Evolutionary conservation across 192 early-diverging fungal species (phyloP).

Genomic region (Coemansia sp.): DNA sequence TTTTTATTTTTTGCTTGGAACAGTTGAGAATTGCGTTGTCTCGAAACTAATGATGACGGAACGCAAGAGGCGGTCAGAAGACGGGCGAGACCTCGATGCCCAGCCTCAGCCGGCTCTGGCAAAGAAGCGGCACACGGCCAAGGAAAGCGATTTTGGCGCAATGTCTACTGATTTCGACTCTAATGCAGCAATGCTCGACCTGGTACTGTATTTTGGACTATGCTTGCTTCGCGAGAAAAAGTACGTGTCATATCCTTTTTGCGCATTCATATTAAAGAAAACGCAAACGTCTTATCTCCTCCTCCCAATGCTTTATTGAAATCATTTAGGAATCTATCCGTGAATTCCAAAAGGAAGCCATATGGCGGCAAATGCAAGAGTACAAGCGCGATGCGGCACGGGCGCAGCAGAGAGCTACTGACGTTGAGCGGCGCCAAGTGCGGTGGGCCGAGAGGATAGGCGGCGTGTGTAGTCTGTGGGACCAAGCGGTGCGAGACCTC

Average conservation of each 20-base stretch:
- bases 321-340: conserved; percentile 46
- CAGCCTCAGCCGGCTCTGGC: conserved; percentile 48
- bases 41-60: conserved; percentile 49
- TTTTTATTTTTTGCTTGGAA: neutral
- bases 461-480: conserved; percentile 56
- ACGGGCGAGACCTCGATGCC: conserved; percentile 43
- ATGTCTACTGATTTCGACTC: conserved; percentile 49
- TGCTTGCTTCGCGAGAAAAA: neutral
- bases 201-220: conserved; percentile 34
- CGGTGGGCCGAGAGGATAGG: conserved; percentile 50
- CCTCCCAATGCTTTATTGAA: neutral
- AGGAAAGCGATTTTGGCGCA: conserved; percentile 38
- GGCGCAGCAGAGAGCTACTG: conserved; percentile 48
- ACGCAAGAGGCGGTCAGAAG: conserved; percentile 55
- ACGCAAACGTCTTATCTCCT: neutral
- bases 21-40: neutral
- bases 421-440: conserved; percentile 54
- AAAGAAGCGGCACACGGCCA: conserved; percentile 54
- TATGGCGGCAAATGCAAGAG: conserved; percentile 69
- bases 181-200: conserved; percentile 46
- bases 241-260: neutral
- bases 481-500: conserved; percentile 46
- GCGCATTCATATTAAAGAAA: no score
- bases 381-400: conserved; percentile 62
- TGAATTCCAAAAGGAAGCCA: conserved; percentile 69